Conservation (phyloP, 345 rosid species). For the Brassica napus region DNA sequence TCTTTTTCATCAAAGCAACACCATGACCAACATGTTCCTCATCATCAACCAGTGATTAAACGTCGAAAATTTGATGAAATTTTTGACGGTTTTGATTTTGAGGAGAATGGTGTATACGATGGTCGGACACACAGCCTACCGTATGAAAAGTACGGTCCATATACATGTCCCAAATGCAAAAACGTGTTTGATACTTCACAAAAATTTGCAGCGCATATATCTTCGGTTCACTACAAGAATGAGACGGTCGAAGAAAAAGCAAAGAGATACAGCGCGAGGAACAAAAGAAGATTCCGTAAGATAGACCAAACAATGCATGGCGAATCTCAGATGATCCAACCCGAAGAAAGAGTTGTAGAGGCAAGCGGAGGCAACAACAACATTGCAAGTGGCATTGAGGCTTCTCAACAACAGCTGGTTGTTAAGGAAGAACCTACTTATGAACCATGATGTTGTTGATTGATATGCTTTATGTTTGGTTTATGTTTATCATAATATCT, state of each 20-base stretch:
- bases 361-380: constrained; percentile 5
- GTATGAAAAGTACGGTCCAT: constrained; percentile 30
- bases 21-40: constrained; percentile 4
- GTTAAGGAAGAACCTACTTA: constrained; percentile 25
- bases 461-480: background rate
- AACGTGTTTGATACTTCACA: constrained; percentile 25
- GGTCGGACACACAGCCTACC: constrained; percentile 39
- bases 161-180: constrained; percentile 36
- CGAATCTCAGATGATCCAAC: background rate
- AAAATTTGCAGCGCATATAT: constrained; percentile 35
- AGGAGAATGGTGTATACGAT: constrained; percentile 23
- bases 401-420: background rate
- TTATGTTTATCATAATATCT: background rate
- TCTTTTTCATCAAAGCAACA: background rate
- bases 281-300: background rate
- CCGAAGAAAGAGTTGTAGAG: constrained; percentile 12
- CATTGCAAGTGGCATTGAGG: background rate
- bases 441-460: background rate
- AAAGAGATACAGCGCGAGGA: constrained; percentile 17
- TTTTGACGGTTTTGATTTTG: background rate
- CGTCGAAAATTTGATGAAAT: background rate
- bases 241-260: constrained; percentile 14
- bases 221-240: constrained; percentile 28
- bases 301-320: background rate
- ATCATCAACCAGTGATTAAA: constrained; percentile 5